These are phyloP conservation scores for Penicillium herquei DNA, from an alignment of 495 filamentous ascomycete genomes.

Conservation along the genomic window DNA sequence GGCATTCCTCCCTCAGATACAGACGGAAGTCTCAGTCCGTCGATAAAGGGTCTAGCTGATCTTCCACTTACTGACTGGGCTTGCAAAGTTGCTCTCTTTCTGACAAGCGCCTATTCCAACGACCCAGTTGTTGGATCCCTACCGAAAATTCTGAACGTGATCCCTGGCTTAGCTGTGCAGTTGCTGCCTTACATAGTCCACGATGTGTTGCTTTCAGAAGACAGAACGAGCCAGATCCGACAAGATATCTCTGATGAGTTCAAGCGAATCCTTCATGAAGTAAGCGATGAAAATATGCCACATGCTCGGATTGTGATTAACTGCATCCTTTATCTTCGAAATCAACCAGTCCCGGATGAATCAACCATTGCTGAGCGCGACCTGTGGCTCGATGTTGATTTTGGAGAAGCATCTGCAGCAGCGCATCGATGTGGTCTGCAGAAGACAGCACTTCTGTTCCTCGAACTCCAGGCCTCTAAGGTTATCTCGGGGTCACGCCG, in stretches of 20 bases:
- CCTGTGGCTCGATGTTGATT: slow-evolving; percentile 83
- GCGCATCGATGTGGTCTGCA: slow-evolving; percentile 82
- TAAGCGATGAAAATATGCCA: slow-evolving; percentile 35
- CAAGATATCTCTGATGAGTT: slow-evolving; percentile 46
- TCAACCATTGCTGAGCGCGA: slow-evolving; percentile 72
- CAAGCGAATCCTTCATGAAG: slow-evolving; percentile 28
- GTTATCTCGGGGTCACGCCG: slow-evolving; percentile 58
- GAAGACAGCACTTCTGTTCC: slow-evolving; percentile 80
- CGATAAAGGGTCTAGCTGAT: slow-evolving; percentile 12
- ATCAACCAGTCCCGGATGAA: slow-evolving; percentile 74
- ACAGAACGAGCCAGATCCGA: slow-evolving; percentile 29
- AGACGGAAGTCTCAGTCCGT: slow-evolving; percentile 15
- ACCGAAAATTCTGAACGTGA: slow-evolving; percentile 55
- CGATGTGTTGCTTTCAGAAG: slow-evolving; percentile 60
- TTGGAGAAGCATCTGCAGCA: slow-evolving; percentile 66
- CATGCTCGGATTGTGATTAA: slow-evolving; percentile 66
- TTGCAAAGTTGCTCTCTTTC: slow-evolving; percentile 55
- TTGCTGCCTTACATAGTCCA: slow-evolving; percentile 80
- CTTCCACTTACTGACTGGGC: slow-evolving; percentile 56
- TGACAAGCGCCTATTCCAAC: slow-evolving; percentile 58
- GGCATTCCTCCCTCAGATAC: slow-evolving; percentile 12
- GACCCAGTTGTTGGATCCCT: slow-evolving; percentile 68
- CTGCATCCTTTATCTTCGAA: slow-evolving; percentile 83
- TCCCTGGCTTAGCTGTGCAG: slow-evolving; percentile 66
- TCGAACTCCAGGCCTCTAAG: slow-evolving; percentile 67